phyloP scores from a whole-genome alignment of 257 asterid species.

The Solanum rostratum region DNA sequence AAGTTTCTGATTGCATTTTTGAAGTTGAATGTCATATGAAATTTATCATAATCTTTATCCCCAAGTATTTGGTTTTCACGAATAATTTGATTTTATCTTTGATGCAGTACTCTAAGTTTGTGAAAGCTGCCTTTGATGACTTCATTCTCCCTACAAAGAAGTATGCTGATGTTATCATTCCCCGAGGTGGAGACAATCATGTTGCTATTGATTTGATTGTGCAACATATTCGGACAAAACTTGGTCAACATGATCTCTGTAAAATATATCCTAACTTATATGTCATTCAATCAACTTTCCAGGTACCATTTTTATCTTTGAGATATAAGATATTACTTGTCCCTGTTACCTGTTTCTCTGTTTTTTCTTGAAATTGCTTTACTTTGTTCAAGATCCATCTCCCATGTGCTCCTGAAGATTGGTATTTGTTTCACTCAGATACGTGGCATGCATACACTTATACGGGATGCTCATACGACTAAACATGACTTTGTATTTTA shows the following conservation, averaged over 20 bases:
- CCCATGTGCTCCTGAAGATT: background rate
- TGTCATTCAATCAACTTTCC: slow-evolving; percentile 95
- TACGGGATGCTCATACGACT: slow-evolving; percentile 91
- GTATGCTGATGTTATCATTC: slow-evolving; percentile 95
- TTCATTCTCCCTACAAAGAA: slow-evolving; percentile 96
- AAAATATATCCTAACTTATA: slow-evolving; percentile 90
- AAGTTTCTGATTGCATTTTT: background rate
- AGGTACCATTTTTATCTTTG: slow-evolving; percentile 36
- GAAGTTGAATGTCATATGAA: background rate
- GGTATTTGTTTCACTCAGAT: slow-evolving; percentile 45
- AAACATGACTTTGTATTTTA: slow-evolving; percentile 91
- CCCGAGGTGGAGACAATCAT: slow-evolving; percentile 99
- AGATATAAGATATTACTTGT: background rate
- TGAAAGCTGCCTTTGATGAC: slow-evolving; percentile 99
- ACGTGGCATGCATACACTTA: slow-evolving; percentile 99
- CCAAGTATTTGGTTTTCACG: background rate
- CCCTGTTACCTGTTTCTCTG: background rate
- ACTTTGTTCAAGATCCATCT: background rate
- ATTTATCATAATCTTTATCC: background rate
- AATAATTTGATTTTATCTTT: slow-evolving; percentile 11
- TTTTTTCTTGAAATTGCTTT: background rate
- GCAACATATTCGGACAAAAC: slow-evolving; percentile 94
- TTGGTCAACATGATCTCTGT: slow-evolving; percentile 99
- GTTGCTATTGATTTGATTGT: slow-evolving; percentile 98
- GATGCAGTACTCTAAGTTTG: slow-evolving; percentile 93